Percentiles rank a stretch among this genome's conserved stretches.
Evolutionary conservation across 78 protist genomes (phyloP).

Genomic region (Mastigamoeba balamuthi): DNA sequence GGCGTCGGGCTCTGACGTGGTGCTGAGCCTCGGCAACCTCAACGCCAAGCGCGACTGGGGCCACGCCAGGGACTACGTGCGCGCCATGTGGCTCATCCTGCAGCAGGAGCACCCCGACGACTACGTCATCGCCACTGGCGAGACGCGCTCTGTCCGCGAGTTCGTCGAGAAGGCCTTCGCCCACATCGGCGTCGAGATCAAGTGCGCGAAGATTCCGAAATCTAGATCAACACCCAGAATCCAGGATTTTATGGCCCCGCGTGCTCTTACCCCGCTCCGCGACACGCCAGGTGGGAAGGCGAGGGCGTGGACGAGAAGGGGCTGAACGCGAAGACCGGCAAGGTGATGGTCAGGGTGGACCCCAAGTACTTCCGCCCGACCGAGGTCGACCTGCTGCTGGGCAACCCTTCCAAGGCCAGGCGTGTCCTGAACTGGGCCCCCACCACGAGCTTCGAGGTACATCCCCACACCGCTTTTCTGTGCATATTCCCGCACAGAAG

Average conservation of each 20-base stretch:
- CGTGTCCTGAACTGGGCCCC: constrained; percentile 57
- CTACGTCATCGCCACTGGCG: constrained; percentile 83
- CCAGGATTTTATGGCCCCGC: neutral
- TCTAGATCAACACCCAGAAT: too few species aligned
- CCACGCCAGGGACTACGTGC: constrained; percentile 76
- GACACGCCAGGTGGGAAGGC: constrained; percentile 56
- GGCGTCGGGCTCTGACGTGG: constrained; percentile 25
- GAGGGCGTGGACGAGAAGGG: constrained; percentile 62
- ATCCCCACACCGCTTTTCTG: neutral
- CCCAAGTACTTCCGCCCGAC: neutral
- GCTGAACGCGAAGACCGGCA: constrained; percentile 2
- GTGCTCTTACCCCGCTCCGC: neutral
- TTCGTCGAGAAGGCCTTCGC: constrained; percentile 69
- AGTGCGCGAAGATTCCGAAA: neutral
- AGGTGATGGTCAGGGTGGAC: constrained; percentile 20
- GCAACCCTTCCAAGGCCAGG: constrained; percentile 72
- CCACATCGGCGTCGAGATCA: constrained; percentile 34
- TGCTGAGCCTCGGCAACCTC: constrained; percentile 74
- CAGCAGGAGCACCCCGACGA: constrained; percentile 72
- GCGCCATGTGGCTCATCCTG: constrained; percentile 78
- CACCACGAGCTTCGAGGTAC: constrained; percentile 26
- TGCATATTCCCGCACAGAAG: neutral
- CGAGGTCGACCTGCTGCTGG: constrained; percentile 81
- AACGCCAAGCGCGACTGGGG: constrained; percentile 85
- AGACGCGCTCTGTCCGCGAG: constrained; percentile 67